Percentiles rank a stretch among this genome's conserved stretches.
These are phyloP conservation scores for Ceratocystis destructans DNA, from an alignment of 2,329 filamentous ascomycete species.

Conservation along the genomic window DNA sequence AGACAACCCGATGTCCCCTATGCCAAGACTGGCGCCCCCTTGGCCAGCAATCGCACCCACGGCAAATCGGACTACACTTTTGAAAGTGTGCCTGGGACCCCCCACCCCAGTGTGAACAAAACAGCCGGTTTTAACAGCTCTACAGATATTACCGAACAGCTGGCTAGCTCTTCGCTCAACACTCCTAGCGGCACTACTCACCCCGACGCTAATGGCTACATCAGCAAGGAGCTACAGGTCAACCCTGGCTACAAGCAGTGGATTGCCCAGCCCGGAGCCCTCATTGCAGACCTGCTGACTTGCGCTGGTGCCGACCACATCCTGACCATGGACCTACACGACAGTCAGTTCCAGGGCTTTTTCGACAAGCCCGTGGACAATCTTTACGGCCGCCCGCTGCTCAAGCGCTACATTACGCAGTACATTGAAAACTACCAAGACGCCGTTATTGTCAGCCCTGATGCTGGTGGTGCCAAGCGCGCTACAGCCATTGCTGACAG, in stretches of 20 bases:
- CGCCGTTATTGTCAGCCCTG: constrained; percentile 86
- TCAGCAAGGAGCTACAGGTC: constrained; percentile 46
- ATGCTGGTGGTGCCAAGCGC: constrained; percentile 91
- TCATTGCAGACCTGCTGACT: constrained; percentile 86
- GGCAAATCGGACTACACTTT: constrained; percentile 59
- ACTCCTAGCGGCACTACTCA: constrained; percentile 35
- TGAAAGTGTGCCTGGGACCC: constrained; percentile 81
- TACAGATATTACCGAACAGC: constrained; percentile 55
- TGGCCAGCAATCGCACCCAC: constrained; percentile 50
- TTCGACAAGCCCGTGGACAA: constrained; percentile 99
- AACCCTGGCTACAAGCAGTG: constrained; percentile 96
- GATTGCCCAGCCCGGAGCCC: constrained; percentile 92
- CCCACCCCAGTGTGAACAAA: constrained; percentile 55
- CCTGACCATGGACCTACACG: constrained; percentile 94
- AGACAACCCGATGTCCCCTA: constrained; percentile 93
- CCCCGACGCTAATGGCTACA: constrained; percentile 23
- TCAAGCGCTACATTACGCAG: constrained; percentile 59
- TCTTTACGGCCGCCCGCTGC: constrained; percentile 68
- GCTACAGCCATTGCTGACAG: constrained; percentile 91
- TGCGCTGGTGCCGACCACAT: constrained; percentile 94
- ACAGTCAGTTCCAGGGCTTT: constrained; percentile 95
- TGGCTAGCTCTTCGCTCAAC: constrained; percentile 54
- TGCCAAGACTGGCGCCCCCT: constrained; percentile 83
- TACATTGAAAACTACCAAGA: constrained; percentile 74
- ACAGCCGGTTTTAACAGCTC: constrained; percentile 51